phyloP scores from a whole-genome alignment of 2,329 filamentous ascomycete genomes.

The Diaporthe aspalathi region DNA sequence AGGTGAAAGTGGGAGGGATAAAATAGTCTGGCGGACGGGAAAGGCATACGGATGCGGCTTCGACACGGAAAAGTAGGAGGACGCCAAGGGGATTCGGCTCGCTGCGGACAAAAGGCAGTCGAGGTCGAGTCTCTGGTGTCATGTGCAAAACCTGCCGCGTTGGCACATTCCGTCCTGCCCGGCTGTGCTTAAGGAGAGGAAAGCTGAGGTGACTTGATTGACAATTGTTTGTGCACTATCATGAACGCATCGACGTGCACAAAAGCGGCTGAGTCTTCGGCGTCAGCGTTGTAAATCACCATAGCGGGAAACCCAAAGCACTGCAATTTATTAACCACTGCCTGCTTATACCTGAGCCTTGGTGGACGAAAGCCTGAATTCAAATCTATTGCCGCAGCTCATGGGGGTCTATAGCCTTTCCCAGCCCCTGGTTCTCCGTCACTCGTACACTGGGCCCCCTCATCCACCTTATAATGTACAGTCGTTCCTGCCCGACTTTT shows the following conservation, averaged over 20 bases:
- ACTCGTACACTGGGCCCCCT: background rate
- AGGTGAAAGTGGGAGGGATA: constrained; percentile 34
- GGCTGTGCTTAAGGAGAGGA: background rate
- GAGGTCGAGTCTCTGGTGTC: background rate
- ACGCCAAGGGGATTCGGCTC: background rate
- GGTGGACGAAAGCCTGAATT: background rate
- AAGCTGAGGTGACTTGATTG: background rate
- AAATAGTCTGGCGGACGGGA: constrained; percentile 46
- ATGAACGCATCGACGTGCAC: background rate
- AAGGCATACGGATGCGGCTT: constrained; percentile 46
- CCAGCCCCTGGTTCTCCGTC: background rate
- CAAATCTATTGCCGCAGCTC: constrained; percentile 33
- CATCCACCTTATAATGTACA: constrained; percentile 30
- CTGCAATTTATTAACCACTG: background rate
- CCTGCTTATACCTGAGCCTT: background rate
- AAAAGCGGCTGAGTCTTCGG: background rate
- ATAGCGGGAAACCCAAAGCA: background rate
- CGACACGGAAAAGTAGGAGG: constrained; percentile 41
- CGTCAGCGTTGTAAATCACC: background rate
- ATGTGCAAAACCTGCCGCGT: background rate
- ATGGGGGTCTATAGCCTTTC: constrained; percentile 26
- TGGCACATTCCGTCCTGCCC: background rate
- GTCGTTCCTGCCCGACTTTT: background rate
- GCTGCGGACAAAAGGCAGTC: background rate
- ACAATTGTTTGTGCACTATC: background rate